A percentile compares a stretch with the other conserved stretches of the same genome.
Conservation (phyloP, 768 basidiomycete genomes). For the Agrocybe praecox region DNA sequence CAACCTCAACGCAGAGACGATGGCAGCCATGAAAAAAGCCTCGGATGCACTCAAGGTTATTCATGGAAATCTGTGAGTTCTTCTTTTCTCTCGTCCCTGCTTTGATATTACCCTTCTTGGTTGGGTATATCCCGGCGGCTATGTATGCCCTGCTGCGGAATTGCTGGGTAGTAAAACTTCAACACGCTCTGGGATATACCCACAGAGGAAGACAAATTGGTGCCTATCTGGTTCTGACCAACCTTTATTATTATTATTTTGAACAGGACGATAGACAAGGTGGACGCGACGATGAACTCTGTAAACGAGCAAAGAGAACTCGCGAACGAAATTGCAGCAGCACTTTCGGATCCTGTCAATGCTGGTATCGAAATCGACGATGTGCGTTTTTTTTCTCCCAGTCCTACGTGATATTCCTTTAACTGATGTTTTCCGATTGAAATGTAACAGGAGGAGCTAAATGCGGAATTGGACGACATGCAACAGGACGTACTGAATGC, state of each 20-base stretch:
- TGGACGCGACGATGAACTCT: conserved; percentile 85
- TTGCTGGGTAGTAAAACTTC: too few species aligned
- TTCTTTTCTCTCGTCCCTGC: background rate
- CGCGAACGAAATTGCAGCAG: conserved; percentile 89
- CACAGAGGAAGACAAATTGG: too few species aligned
- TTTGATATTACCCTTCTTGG: background rate
- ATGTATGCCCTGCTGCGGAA: background rate
- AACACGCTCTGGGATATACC: too few species aligned
- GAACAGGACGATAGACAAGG: conserved; percentile 79
- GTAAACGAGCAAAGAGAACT: conserved; percentile 91
- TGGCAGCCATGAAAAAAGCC: conserved; percentile 97
- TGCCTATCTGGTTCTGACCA: too few species aligned
- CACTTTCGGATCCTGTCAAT: conserved; percentile 74
- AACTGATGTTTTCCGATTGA: background rate
- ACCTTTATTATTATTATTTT: background rate
- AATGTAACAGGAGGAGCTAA: conserved; percentile 67
- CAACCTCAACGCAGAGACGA: conserved; percentile 96
- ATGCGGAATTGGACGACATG: conserved; percentile 79
- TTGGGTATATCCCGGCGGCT: background rate
- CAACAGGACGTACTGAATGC: conserved; percentile 90
- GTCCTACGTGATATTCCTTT: background rate
- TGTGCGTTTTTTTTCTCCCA: conserved; percentile 41
- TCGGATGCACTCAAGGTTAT: conserved; percentile 87
- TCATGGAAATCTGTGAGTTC: conserved; percentile 76
- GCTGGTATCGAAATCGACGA: conserved; percentile 68